These are phyloP conservation scores for Microthlaspi erraticum DNA, from an alignment of 345 rosid genomes.

Conservation along the genomic window DNA sequence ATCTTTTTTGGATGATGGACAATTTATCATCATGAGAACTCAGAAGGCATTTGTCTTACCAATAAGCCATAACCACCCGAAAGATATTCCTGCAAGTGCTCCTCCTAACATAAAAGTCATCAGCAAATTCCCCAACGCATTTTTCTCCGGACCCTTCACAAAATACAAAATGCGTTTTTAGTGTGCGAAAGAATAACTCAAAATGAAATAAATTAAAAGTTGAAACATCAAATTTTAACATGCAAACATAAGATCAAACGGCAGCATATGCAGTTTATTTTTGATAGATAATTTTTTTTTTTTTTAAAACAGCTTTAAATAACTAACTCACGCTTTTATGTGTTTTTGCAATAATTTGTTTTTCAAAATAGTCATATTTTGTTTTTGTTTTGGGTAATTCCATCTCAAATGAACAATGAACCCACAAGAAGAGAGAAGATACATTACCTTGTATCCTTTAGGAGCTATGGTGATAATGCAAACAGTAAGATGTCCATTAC, in stretches of 20 bases:
- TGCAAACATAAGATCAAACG: too few species aligned
- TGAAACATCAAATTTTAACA: too few species aligned
- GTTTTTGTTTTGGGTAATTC: too few species aligned
- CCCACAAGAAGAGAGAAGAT: neutral
- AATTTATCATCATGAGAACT: neutral
- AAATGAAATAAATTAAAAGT: too few species aligned
- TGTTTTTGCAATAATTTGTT: too few species aligned
- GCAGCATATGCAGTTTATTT: too few species aligned
- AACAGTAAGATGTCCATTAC: slow-evolving; percentile 78
- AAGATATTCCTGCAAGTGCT: slow-evolving; percentile 58
- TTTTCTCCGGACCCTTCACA: slow-evolving; percentile 82
- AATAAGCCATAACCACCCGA: slow-evolving; percentile 85
- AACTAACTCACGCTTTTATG: too few species aligned
- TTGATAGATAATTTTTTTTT: too few species aligned
- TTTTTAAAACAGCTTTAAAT: too few species aligned
- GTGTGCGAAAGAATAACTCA: neutral
- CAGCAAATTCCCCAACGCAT: slow-evolving; percentile 83
- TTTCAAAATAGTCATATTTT: too few species aligned
- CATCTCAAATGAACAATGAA: too few species aligned
- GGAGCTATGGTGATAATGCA: slow-evolving; percentile 82
- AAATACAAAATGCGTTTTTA: neutral
- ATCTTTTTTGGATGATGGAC: neutral
- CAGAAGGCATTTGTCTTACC: slow-evolving; percentile 58
- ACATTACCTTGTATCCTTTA: slow-evolving; percentile 47
- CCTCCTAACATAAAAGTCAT: slow-evolving; percentile 62